Conservation (phyloP, 805 yeast species). For the Myxozyma lipomycoides region DNA sequence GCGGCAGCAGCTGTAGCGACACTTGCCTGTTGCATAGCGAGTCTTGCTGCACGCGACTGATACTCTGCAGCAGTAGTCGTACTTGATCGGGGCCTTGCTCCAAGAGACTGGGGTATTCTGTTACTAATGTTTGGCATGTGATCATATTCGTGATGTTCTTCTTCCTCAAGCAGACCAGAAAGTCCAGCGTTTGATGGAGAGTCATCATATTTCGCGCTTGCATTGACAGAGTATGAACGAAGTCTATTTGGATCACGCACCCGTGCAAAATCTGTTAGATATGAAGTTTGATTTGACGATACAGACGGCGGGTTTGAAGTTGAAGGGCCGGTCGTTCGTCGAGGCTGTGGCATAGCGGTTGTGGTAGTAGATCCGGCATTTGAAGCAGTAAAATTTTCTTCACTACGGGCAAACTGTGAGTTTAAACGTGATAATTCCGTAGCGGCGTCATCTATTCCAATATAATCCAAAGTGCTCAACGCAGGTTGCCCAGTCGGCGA, state of each 20-base stretch:
- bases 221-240: slow-evolving; percentile 28
- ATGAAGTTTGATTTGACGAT: slow-evolving; percentile 3
- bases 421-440: not conserved
- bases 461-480: slow-evolving; percentile 27
- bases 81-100: slow-evolving; percentile 23
- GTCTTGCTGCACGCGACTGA: slow-evolving; percentile 20
- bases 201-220: slow-evolving; percentile 26
- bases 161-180: slow-evolving; percentile 19
- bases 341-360: not conserved
- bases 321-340: not conserved
- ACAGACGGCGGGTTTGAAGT: slow-evolving; percentile 3
- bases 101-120: not conserved
- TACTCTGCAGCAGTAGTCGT: slow-evolving; percentile 26
- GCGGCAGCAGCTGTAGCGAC: slow-evolving; percentile 30
- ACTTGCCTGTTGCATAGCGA: slow-evolving; percentile 17
- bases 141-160: slow-evolving; percentile 18
- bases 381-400: not conserved
- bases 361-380: slow-evolving; percentile 2
- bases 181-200: slow-evolving; percentile 2
- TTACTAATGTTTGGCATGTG: slow-evolving; percentile 2
- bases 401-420: slow-evolving; percentile 5
- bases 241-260: slow-evolving; percentile 25
- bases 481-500: slow-evolving; percentile 14
- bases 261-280: slow-evolving; percentile 15
- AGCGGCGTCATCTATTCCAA: slow-evolving; percentile 25